Percentiles rank a stretch among this genome's conserved stretches.
Conservation (phyloP, 2,329 filamentous ascomycete species). For the Monilinia fructicola region DNA sequence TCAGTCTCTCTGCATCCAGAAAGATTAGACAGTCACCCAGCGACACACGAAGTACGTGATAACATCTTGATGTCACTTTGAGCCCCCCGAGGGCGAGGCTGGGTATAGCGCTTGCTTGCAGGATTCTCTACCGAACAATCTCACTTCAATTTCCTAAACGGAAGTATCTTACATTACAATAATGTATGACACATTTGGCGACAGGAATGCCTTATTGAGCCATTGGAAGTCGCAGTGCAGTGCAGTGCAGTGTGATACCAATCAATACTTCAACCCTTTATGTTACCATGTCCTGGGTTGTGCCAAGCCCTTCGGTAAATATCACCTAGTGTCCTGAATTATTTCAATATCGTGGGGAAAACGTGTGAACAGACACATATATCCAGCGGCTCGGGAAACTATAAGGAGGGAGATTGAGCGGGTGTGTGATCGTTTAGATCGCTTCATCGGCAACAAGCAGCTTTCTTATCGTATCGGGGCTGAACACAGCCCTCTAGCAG, state of each 20-base stretch:
- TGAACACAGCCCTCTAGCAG: not conserved
- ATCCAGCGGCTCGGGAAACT: slow-evolving; percentile 1
- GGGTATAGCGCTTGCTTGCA: not conserved
- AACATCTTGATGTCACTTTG: not conserved
- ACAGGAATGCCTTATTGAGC: slow-evolving; percentile 9
- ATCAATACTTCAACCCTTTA: not conserved
- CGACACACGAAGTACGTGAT: not conserved
- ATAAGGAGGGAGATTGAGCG: not conserved
- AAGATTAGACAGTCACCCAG: not conserved
- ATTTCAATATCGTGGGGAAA: slow-evolving; percentile 7
- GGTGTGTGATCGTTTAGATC: not conserved
- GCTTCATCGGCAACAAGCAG: not conserved
- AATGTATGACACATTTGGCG: not conserved
- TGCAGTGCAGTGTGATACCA: too few relatives aligned
- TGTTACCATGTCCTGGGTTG: not conserved
- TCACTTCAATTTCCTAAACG: not conserved
- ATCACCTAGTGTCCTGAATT: not conserved
- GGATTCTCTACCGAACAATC: not conserved
- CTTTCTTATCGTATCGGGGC: not conserved
- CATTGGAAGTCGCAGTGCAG: slow-evolving; percentile 5
- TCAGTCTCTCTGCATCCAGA: not conserved
- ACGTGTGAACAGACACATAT: not conserved
- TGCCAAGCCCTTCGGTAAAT: not conserved
- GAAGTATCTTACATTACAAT: not conserved
- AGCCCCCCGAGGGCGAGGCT: not conserved